Evolutionary conservation across 2,329 filamentous ascomycete species (phyloP).

Genomic region (Incumbomyces lentus): DNA sequence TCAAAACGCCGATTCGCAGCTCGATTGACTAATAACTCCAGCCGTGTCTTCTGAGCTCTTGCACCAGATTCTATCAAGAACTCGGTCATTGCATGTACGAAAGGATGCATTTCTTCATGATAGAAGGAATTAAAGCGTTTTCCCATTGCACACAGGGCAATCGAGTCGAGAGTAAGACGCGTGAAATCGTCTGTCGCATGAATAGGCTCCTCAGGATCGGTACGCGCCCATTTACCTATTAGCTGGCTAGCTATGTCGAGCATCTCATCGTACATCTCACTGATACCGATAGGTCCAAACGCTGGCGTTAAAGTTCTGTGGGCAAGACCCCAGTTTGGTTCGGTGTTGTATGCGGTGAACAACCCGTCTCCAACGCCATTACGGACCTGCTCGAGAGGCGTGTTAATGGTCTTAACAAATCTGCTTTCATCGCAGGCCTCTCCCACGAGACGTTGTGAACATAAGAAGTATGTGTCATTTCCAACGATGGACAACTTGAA

Average conservation of each 20-base stretch:
- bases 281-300: constrained; percentile 14
- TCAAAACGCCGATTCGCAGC: constrained; percentile 27
- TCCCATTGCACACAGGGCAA: constrained; percentile 50
- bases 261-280: constrained; percentile 23
- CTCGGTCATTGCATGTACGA: constrained; percentile 54
- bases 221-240: constrained; percentile 32
- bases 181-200: constrained; percentile 57
- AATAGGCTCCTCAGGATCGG: constrained; percentile 48
- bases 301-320: constrained; percentile 16
- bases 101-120: constrained; percentile 56
- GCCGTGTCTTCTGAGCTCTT: constrained; percentile 38
- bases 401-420: constrained; percentile 49
- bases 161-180: constrained; percentile 9
- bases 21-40: constrained; percentile 16
- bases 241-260: constrained; percentile 31
- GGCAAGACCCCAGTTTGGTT: constrained; percentile 21
- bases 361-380: constrained; percentile 46
- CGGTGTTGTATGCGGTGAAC: constrained; percentile 50
- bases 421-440: constrained; percentile 56
- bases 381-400: constrained; percentile 45
- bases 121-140: constrained; percentile 71
- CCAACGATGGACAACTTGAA: constrained; percentile 46
- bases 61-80: constrained; percentile 47
- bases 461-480: constrained; percentile 39
- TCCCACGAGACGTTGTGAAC: constrained; percentile 47